Evolutionary conservation across 2,329 filamentous ascomycete genomes (phyloP).

Genomic region (Cryphonectria radicalis): DNA sequence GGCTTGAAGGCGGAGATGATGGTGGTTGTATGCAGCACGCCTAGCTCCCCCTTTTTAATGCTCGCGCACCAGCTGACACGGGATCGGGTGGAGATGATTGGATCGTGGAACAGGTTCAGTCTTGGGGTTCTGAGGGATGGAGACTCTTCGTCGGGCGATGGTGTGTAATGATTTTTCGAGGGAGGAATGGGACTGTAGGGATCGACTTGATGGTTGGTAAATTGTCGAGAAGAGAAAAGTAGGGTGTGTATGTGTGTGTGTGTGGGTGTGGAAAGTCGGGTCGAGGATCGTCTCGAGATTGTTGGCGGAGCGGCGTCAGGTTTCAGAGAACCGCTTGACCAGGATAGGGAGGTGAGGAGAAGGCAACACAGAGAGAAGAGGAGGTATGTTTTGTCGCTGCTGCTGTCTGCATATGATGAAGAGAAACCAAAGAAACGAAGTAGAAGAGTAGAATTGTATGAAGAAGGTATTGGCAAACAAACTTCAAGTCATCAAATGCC

Average conservation of each 20-base stretch:
- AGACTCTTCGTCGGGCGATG: not conserved
- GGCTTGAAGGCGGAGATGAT: conserved; percentile 17
- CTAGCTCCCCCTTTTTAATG: conserved; percentile 21
- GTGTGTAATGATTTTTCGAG: not conserved
- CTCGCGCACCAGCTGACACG: conserved; percentile 22
- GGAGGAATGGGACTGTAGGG: not conserved
- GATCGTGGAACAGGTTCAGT: not conserved
- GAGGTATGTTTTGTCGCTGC: conserved; percentile 21
- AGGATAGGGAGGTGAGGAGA: conserved; percentile 28
- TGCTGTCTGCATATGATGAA: not conserved
- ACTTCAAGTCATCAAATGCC: not conserved
- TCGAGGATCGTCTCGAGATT: conserved; percentile 24
- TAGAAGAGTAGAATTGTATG: not conserved
- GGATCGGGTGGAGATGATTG: conserved; percentile 15
- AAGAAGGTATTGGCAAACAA: conserved; percentile 6
- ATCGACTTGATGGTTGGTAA: conserved; percentile 9
- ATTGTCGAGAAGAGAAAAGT: conserved; percentile 15
- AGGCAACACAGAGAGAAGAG: conserved; percentile 15
- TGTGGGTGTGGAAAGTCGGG: conserved; percentile 3
- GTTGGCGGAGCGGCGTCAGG: conserved; percentile 28
- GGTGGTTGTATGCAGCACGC: conserved; percentile 13
- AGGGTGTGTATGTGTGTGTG: not conserved
- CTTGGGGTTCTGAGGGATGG: not conserved
- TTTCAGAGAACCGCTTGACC: conserved; percentile 29
- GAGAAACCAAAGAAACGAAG: not conserved